Conservation (phyloP, 441 rosid species). For the Arabidopsis lyrata region DNA sequence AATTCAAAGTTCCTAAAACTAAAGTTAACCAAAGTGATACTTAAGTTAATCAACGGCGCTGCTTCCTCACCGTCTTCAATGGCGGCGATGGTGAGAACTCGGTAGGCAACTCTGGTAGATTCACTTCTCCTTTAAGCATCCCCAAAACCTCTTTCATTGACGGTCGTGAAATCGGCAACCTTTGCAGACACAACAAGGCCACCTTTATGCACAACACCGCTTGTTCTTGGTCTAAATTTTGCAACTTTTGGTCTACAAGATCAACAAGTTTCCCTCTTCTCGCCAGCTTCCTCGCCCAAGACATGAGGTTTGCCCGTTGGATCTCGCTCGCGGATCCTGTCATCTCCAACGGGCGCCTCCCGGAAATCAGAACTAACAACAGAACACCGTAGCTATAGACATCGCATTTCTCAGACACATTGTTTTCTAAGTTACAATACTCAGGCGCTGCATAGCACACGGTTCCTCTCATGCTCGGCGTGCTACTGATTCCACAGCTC, state of each 20-base stretch:
- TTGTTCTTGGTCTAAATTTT: slow-evolving; percentile 68
- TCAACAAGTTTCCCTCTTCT: slow-evolving; percentile 79
- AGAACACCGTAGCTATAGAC: slow-evolving; percentile 93
- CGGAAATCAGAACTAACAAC: slow-evolving; percentile 77
- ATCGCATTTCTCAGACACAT: slow-evolving; percentile 83
- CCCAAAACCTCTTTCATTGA: slow-evolving; percentile 81
- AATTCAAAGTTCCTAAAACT: slow-evolving; percentile 10
- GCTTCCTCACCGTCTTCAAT: slow-evolving; percentile 59
- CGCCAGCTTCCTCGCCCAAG: slow-evolving; percentile 90
- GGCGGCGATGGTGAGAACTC: slow-evolving; percentile 90
- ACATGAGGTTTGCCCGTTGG: slow-evolving; percentile 85
- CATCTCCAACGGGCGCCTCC: slow-evolving; percentile 91
- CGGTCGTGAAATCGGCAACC: slow-evolving; percentile 74
- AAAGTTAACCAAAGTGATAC: slow-evolving; percentile 7
- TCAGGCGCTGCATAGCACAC: slow-evolving; percentile 95
- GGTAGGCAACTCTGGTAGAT: slow-evolving; percentile 67
- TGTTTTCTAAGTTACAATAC: slow-evolving; percentile 57
- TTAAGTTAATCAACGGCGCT: slow-evolving; percentile 45
- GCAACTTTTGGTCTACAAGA: slow-evolving; percentile 74
- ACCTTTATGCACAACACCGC: slow-evolving; percentile 80
- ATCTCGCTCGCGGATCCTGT: slow-evolving; percentile 84
- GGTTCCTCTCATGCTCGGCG: slow-evolving; percentile 98
- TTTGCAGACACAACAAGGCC: slow-evolving; percentile 88
- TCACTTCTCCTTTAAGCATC: slow-evolving; percentile 71
- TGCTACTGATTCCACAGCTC: slow-evolving; percentile 86